These are phyloP conservation scores for Keithomyces neogunnii DNA, from an alignment of 2,329 filamentous ascomycete genomes.

Conservation along the genomic window DNA sequence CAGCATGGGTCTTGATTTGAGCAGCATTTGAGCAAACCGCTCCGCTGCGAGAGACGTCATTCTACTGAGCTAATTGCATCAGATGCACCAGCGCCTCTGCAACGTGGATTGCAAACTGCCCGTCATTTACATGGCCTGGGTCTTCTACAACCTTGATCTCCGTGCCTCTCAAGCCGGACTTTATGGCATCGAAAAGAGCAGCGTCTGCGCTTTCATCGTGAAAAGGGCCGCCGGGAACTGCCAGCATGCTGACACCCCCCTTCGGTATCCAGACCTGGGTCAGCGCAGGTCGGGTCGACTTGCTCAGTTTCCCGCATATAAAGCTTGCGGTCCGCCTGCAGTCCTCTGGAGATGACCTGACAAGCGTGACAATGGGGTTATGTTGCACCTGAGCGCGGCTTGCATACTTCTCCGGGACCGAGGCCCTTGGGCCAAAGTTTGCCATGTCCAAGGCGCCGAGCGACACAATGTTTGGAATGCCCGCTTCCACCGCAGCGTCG, in stretches of 20 bases:
- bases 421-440: conserved; percentile 51
- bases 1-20: too few species aligned
- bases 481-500: conserved; percentile 44
- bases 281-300: conserved; percentile 26
- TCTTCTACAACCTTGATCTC: conserved; percentile 42
- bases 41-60: too few species aligned
- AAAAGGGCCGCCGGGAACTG: conserved; percentile 44
- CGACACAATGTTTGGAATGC: conserved; percentile 45
- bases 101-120: conserved; percentile 37
- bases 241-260: conserved; percentile 54
- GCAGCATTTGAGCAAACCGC: too few species aligned
- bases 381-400: conserved; percentile 50
- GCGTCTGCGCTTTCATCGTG: conserved; percentile 33
- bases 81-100: conserved; percentile 29
- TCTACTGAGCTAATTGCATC: not conserved
- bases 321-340: conserved; percentile 44
- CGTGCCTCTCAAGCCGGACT: conserved; percentile 36
- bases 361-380: conserved; percentile 57
- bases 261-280: conserved; percentile 51
- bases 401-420: conserved; percentile 46
- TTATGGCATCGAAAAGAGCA: conserved; percentile 44
- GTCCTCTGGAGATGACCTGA: conserved; percentile 54
- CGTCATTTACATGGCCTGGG: conserved; percentile 44
- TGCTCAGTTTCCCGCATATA: conserved; percentile 44
- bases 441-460: conserved; percentile 51